Conservation (phyloP, 2,329 filamentous ascomycete species). For the Ascocoryne sarcoides region DNA sequence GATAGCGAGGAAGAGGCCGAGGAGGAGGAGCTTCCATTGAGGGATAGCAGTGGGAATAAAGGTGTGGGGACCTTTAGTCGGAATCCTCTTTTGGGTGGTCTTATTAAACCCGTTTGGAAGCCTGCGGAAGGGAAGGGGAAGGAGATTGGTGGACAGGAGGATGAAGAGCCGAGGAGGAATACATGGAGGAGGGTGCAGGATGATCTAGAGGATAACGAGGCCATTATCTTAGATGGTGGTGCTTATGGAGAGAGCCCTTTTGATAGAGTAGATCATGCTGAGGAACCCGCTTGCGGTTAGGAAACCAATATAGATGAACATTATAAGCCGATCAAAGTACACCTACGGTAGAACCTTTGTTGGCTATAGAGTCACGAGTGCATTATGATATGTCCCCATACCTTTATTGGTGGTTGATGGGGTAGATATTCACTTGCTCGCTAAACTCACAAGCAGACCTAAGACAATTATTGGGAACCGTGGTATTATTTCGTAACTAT, state of each 20-base stretch:
- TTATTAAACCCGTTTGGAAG: constrained; percentile 29
- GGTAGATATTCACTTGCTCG: too few relatives aligned
- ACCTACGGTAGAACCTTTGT: too few relatives aligned
- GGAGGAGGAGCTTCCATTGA: constrained; percentile 4
- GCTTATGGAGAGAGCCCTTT: constrained; percentile 19
- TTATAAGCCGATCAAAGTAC: too few relatives aligned
- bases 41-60: constrained; percentile 12
- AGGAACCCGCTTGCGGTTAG: constrained; percentile 23
- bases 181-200: constrained; percentile 35
- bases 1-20: constrained; percentile 22
- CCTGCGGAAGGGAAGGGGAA: constrained; percentile 25
- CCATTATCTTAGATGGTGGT: constrained; percentile 32
- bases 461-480: too few relatives aligned
- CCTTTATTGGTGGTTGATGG: too few relatives aligned
- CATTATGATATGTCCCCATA: not conserved
- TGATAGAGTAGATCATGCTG: constrained; percentile 17
- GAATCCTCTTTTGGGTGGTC: constrained; percentile 28
- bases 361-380: not conserved
- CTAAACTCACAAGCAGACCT: too few relatives aligned
- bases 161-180: constrained; percentile 19
- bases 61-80: constrained; percentile 27
- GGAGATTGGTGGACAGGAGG: constrained; percentile 12
- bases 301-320: not conserved
- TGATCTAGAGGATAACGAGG: constrained; percentile 34
- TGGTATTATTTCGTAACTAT: too few relatives aligned